Conservation (phyloP, 768 basidiomycete species). For the Tubosaeta brunneosetosa region DNA sequence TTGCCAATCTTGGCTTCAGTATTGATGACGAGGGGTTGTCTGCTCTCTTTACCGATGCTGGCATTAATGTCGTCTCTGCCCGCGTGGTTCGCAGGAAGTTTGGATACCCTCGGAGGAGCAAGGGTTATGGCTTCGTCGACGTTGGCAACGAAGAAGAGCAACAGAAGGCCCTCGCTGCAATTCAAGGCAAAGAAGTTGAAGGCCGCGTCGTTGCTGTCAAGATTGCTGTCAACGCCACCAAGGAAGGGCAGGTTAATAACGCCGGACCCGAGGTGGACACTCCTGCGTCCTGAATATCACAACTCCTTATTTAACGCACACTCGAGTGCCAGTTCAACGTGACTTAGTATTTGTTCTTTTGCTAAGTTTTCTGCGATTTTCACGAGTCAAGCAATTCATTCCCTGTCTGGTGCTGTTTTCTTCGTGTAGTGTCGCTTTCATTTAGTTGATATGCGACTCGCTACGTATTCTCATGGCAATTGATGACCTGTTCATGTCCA, state of each 20-base stretch:
- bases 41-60: constrained; percentile 81
- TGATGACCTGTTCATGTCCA: constrained; percentile 25
- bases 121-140: constrained; percentile 98
- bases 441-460: constrained; percentile 23
- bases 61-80: constrained; percentile 76
- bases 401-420: constrained; percentile 44
- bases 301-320: constrained; percentile 24
- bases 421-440: constrained; percentile 30
- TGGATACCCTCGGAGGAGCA: constrained; percentile 82
- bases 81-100: constrained; percentile 85
- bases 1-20: constrained; percentile 96
- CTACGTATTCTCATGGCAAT: constrained; percentile 27
- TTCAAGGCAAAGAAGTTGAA: constrained; percentile 84
- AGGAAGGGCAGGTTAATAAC: constrained; percentile 50
- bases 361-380: constrained; percentile 38
- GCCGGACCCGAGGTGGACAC: constrained; percentile 31
- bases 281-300: constrained; percentile 22
- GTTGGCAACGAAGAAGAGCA: constrained; percentile 87
- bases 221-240: constrained; percentile 84
- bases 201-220: constrained; percentile 89
- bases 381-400: constrained; percentile 27
- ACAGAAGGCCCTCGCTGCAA: constrained; percentile 80
- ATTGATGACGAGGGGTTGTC: constrained; percentile 81
- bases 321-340: constrained; percentile 22
- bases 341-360: constrained; percentile 32